Evolutionary conservation across 495 filamentous ascomycete species (phyloP), one percentile per base, ranked within the genome.

Genomic region (Umbilicaria muhlenbergii): DNA sequence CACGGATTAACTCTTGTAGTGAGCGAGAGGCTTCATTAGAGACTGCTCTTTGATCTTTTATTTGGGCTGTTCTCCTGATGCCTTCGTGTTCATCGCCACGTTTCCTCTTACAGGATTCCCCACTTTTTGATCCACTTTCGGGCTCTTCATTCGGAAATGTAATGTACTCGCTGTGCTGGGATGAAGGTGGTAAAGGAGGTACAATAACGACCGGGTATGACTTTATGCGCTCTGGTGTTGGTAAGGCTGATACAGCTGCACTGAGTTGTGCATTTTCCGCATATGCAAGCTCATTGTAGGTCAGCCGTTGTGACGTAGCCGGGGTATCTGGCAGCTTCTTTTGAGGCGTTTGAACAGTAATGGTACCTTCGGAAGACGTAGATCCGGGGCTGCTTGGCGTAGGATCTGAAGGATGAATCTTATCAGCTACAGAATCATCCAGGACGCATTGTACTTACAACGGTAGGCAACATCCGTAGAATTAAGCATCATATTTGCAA

Each of bases 11-110:
- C 15, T 76, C 67, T 39, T 75, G 74, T 12, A 94, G 58, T 32
- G 77, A 76, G 36, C 77, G 60, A 38, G 86, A 65, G 38, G 77
- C 77, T 3, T 74, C 68, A 51, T 92, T 80, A 3, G 84, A 79
- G 53, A 86, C 80, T 47, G 87, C 82, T 43, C 83, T 78, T 53
- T 91, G 80, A 53, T 87, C 85, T 37, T 58, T 69, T 32, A 65
- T 50, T 21, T 67, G 60, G 19, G 61, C 50, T 45, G 50, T 39
- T 41, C 51, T 43, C 40, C 43, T 49, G 37, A 60, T 59, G 36
- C 55, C 56, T 6, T 44, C 44, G 33, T 59, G 53, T 4, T 45
- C 41, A 38, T 64, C 58, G 13, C 63, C 47, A 39, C 47, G 50
- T 41, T 52, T 52, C 17, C 50, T 47, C 15, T 52, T 52, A 19